A percentile compares a stretch with the other conserved stretches of the same genome.
phyloP scores from a whole-genome alignment of 2,329 filamentous ascomycete species.

The Aspergillus tanneri region DNA sequence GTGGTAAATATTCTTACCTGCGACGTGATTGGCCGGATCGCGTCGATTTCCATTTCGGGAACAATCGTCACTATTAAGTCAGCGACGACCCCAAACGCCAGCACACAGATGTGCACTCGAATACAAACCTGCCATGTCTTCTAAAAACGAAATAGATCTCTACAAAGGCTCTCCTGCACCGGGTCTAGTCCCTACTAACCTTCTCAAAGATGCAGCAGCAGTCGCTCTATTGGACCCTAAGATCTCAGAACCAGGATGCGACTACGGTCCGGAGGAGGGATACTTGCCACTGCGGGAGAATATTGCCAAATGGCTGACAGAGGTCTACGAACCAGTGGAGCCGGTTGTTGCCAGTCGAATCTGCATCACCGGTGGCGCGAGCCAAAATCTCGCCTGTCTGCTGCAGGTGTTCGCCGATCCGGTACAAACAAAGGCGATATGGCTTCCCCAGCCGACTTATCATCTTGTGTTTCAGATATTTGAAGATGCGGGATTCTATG shows the following conservation, averaged over 20 bases:
- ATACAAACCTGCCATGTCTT: neutral
- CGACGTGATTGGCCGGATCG: neutral
- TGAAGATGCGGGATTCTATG: conserved; percentile 71
- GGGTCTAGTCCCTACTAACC: conserved; percentile 62
- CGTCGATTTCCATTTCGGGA: neutral
- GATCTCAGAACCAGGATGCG: conserved; percentile 61
- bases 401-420: conserved; percentile 80
- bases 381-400: conserved; percentile 74
- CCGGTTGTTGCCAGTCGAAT: conserved; percentile 60
- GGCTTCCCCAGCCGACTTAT: conserved; percentile 79
- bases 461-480: conserved; percentile 81
- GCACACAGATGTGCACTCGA: neutral
- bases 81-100: neutral
- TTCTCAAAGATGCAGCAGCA: conserved; percentile 61
- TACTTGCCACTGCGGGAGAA: conserved; percentile 65
- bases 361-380: conserved; percentile 79
- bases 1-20: too few relatives aligned
- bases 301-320: conserved; percentile 67
- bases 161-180: conserved; percentile 49
- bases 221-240: conserved; percentile 60
- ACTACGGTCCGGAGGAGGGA: conserved; percentile 77
- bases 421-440: conserved; percentile 68
- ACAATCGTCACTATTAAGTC: neutral
- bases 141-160: conserved; percentile 34
- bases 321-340: conserved; percentile 54